Percentiles rank a stretch among this genome's conserved stretches.
These are phyloP conservation scores for Rhododendron ferrugineum DNA, from an alignment of 148 eudicot species.

Conservation along the genomic window DNA sequence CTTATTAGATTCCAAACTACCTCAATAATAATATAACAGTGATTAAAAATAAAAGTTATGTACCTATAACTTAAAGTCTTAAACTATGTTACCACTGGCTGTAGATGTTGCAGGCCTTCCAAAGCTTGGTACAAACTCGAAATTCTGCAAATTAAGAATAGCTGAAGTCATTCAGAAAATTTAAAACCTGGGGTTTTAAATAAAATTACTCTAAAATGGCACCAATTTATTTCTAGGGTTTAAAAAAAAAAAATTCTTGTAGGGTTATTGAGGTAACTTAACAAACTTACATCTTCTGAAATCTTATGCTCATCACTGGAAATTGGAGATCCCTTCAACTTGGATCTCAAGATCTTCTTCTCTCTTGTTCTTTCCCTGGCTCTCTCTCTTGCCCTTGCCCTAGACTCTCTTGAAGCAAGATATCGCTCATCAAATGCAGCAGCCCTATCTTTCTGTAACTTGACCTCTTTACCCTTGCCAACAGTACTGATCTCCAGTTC, in stretches of 20 bases:
- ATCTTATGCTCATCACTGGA: background rate
- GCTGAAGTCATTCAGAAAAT: background rate
- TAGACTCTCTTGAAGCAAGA: slow-evolving; percentile 29
- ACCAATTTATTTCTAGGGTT: background rate
- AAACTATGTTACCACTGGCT: background rate
- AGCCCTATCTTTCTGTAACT: background rate
- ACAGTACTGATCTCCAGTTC: background rate
- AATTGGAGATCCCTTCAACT: background rate
- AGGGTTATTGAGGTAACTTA: background rate
- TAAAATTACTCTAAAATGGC: background rate
- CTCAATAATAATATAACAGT: background rate
- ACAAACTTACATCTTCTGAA: background rate
- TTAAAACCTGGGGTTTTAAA: background rate
- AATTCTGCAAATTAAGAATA: slow-evolving; percentile 3
- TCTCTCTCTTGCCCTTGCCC: slow-evolving; percentile 58
- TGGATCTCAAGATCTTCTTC: slow-evolving; percentile 11
- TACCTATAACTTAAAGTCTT: background rate
- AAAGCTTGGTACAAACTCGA: background rate
- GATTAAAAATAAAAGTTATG: background rate
- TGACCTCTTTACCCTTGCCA: background rate
- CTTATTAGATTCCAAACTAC: background rate
- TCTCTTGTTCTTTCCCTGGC: slow-evolving; percentile 52
- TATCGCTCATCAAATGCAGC: background rate
- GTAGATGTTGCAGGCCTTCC: background rate
- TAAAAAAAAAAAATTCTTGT: background rate